Conservation (phyloP, 2,329 filamentous ascomycete species). For the Coniochaeta sp. region DNA sequence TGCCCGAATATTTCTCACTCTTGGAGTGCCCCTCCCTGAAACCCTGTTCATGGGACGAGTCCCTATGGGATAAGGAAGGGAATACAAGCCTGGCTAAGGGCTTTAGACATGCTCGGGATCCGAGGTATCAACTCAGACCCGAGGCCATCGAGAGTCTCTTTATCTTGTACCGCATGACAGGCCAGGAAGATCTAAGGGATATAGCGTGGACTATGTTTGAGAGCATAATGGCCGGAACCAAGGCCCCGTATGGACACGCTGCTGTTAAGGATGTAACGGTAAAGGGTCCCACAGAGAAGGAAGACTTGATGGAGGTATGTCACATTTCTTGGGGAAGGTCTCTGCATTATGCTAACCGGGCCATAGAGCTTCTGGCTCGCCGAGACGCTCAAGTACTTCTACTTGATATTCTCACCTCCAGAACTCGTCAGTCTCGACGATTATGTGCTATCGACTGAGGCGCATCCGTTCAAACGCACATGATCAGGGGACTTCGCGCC, state of each 20-base stretch:
- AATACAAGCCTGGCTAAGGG: conserved; percentile 49
- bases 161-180: conserved; percentile 44
- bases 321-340: neutral
- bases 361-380: conserved; percentile 34
- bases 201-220: conserved; percentile 46
- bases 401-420: conserved; percentile 52
- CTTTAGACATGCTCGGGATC: conserved; percentile 49
- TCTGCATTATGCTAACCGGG: neutral
- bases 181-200: conserved; percentile 37
- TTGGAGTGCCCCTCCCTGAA: conserved; percentile 29
- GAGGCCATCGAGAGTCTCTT: conserved; percentile 33
- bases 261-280: neutral
- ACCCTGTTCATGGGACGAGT: conserved; percentile 26
- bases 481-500: neutral
- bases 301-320: neutral
- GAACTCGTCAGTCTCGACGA: conserved; percentile 50
- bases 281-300: neutral
- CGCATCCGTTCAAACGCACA: conserved; percentile 12
- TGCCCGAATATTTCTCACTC: conserved; percentile 48
- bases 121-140: conserved; percentile 37
- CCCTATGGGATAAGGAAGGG: conserved; percentile 20
- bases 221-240: neutral
- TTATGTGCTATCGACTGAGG: conserved; percentile 36
- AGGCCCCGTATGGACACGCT: neutral
- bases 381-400: conserved; percentile 52